Conservation (phyloP, 2,329 filamentous ascomycete species). For the Hysterium pulicare region DNA sequence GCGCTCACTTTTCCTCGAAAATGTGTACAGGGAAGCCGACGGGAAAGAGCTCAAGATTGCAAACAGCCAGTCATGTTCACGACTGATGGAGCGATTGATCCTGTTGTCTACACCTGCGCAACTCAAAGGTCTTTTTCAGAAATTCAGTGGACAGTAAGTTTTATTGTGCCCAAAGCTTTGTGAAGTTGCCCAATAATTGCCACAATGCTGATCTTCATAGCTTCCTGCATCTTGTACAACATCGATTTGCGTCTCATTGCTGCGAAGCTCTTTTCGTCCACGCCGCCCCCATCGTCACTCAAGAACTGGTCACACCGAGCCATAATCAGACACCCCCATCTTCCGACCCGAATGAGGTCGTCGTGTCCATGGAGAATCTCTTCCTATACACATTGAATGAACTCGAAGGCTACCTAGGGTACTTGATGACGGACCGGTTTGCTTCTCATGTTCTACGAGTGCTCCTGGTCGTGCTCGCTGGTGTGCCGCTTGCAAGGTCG, state of each 20-base stretch:
- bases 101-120: slow-evolving; percentile 73
- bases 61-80: slow-evolving; percentile 91
- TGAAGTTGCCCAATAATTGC: neutral
- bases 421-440: slow-evolving; percentile 80
- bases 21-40: slow-evolving; percentile 79
- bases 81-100: slow-evolving; percentile 88
- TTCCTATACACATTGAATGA: slow-evolving; percentile 83
- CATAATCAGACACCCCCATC: slow-evolving; percentile 42
- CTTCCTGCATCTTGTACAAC: slow-evolving; percentile 85
- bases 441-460: slow-evolving; percentile 89
- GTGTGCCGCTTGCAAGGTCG: slow-evolving; percentile 68
- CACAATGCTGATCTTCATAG: slow-evolving; percentile 31
- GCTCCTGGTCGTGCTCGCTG: slow-evolving; percentile 79
- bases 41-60: slow-evolving; percentile 96
- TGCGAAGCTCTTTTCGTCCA: slow-evolving; percentile 89
- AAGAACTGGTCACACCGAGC: slow-evolving; percentile 60
- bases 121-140: slow-evolving; percentile 81
- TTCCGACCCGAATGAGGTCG: slow-evolving; percentile 48
- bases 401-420: slow-evolving; percentile 79
- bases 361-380: slow-evolving; percentile 73
- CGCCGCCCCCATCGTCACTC: slow-evolving; percentile 72
- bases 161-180: neutral
- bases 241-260: slow-evolving; percentile 95
- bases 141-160: slow-evolving; percentile 71
- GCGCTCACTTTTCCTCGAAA: slow-evolving; percentile 59